Evolutionary conservation across 192 early-diverging fungal species (phyloP).

Genomic region (Coemansia sp.): DNA sequence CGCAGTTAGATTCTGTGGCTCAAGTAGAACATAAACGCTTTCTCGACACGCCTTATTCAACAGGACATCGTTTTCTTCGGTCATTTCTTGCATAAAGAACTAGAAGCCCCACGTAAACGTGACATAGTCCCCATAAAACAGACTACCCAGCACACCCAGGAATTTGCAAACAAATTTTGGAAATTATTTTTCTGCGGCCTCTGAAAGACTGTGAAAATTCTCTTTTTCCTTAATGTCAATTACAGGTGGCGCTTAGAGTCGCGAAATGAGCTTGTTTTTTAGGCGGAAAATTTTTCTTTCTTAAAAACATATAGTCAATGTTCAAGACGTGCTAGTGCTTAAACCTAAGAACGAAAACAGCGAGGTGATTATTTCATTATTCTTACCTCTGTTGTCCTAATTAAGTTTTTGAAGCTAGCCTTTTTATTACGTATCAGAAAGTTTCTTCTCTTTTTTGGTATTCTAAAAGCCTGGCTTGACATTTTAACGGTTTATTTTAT

Average conservation of each 20-base stretch:
- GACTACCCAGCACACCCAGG: too few relatives aligned
- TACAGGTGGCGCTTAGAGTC: conserved; percentile 20
- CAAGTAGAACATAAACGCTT: too few relatives aligned
- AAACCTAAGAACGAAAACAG: conserved; percentile 15
- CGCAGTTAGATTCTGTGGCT: too few relatives aligned
- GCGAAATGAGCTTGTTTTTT: conserved; percentile 8
- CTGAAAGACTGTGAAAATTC: neutral
- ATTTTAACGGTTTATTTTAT: neutral
- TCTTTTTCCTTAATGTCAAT: conserved; percentile 1
- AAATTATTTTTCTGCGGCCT: too few relatives aligned
- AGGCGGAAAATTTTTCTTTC: neutral
- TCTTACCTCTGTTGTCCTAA: too few relatives aligned
- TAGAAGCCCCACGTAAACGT: too few relatives aligned
- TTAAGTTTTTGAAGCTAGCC: neutral
- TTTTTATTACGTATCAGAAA: neutral
- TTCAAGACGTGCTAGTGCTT: conserved; percentile 14
- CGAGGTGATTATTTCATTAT: neutral
- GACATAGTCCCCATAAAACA: too few relatives aligned
- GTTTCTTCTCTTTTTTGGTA: neutral
- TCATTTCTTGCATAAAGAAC: too few relatives aligned
- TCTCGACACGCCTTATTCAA: too few relatives aligned
- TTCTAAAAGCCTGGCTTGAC: conserved; percentile 9
- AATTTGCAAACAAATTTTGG: too few relatives aligned
- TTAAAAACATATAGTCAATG: conserved; percentile 6
- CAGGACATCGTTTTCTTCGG: too few relatives aligned